Conservation (phyloP, 2,329 filamentous ascomycete genomes). For the Fonsecaea nubica region DNA sequence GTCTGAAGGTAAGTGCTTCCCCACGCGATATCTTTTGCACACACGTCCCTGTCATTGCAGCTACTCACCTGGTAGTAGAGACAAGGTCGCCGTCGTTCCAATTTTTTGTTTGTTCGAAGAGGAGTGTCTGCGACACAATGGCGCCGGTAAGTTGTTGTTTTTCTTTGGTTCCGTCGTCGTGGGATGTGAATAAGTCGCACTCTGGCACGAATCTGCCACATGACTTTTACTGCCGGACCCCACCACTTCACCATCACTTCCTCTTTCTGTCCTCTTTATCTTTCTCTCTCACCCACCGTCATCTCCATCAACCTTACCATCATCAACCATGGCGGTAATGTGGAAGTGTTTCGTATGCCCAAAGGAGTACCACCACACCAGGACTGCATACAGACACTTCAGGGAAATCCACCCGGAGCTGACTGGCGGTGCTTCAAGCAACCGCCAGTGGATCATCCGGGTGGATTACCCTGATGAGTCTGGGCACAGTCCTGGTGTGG, state of each 20-base stretch:
- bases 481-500: neutral
- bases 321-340: neutral
- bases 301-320: slow-evolving; percentile 4
- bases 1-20: neutral
- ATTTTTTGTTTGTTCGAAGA: neutral
- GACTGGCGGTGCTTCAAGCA: neutral
- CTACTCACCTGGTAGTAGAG: neutral
- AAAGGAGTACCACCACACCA: slow-evolving; percentile 1
- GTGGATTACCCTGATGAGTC: slow-evolving; percentile 37
- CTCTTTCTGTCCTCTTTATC: neutral
- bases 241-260: neutral
- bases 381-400: slow-evolving; percentile 21
- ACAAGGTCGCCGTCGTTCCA: neutral
- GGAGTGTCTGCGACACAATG: slow-evolving; percentile 17
- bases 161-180: neutral
- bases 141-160: slow-evolving; percentile 29
- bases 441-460: slow-evolving; percentile 7
- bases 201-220: slow-evolving; percentile 1
- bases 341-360: slow-evolving; percentile 17
- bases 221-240: slow-evolving; percentile 12
- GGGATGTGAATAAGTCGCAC: slow-evolving; percentile 1
- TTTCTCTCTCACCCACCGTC: slow-evolving; percentile 7
- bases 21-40: neutral
- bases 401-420: slow-evolving; percentile 18
- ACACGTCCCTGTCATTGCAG: neutral